Evolutionary conservation across 192 early-diverging fungal species (phyloP), one percentile per base, ranked within the genome.

Genomic region (Anaeromyces robustus): DNA sequence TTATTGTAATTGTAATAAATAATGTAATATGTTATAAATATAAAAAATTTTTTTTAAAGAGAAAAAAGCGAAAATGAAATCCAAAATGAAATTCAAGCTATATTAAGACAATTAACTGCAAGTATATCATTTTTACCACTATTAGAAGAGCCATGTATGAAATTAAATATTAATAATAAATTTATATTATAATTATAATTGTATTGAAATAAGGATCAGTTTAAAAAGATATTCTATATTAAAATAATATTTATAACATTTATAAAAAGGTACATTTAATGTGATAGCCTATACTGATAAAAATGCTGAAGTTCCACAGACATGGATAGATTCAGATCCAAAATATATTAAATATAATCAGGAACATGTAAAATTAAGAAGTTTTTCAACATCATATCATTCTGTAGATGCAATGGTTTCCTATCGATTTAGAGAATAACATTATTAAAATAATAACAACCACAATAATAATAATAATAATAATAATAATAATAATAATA

Each of bases 281-380:
- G 90, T 98, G 19, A 84, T 97, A 9, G 94, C 93, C 7, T 97
- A 97, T 82, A 94, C 95, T 4, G 92, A 96, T 79, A 90, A 89
- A 81, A 92, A 96, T 80, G 94, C 92, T 11, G 92, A 94, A 78
- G 94, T 96, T 0, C 96, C 96, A 11, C 89, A 88, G 17, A 92
- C 89, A 18, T 98, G 97, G 97, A 88, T 87, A 18, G 95, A 97
- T 82, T 91, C 92, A 19, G 93, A 94, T 78, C 88, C 94, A 5
- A 86, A 89, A 79, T 83, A 94, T n/a, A 92, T 98, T 68, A 87
- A 90, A 34, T 86, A 91, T 77, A 93, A 96, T 80, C 90, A 93
- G 12, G 93, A 97, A 86, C 94, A 96, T 77, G 94, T 98, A 34
- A 87, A 87, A 34, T 82, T 98, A 77, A 84, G 94, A 41, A 92